Percentiles rank a stretch among this genome's conserved stretches.
Evolutionary conservation across 1,284 basidiomycete genomes (phyloP).

Genomic region (Lentinula novae-zelandiae): DNA sequence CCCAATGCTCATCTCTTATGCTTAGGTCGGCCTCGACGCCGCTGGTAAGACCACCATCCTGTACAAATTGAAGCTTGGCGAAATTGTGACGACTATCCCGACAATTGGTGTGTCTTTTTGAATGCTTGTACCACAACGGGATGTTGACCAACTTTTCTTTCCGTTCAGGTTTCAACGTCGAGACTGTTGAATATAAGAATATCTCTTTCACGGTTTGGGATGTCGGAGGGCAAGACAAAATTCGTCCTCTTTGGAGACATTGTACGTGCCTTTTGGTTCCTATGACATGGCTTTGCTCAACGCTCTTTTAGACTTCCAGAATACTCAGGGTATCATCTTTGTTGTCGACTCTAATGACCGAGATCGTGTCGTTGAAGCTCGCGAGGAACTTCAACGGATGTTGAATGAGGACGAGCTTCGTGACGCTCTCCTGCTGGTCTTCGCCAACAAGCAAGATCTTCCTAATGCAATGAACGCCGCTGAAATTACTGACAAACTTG

Average conservation of each 20-base stretch:
- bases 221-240: conserved; percentile 99
- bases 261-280: conserved; percentile 55
- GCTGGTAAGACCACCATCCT: conserved; percentile 98
- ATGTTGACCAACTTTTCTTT: conserved; percentile 23
- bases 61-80: conserved; percentile 98
- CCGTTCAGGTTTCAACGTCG: conserved; percentile 89
- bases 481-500: conserved; percentile 99
- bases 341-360: conserved; percentile 99
- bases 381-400: conserved; percentile 99
- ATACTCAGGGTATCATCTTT: conserved; percentile 99
- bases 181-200: conserved; percentile 99
- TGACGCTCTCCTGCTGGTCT: conserved; percentile 97
- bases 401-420: conserved; percentile 99
- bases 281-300: conserved; percentile 19
- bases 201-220: conserved; percentile 99
- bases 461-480: conserved; percentile 99
- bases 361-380: conserved; percentile 98
- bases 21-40: conserved; percentile 92
- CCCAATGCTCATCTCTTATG: conserved; percentile 5
- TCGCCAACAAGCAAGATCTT: conserved; percentile 99
- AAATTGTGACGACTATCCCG: conserved; percentile 99
- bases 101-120: conserved; percentile 80
- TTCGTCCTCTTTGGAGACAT: conserved; percentile 99
- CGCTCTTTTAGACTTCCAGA: conserved; percentile 88
- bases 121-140: conserved; percentile 5